A percentile compares a stretch with the other conserved stretches of the same genome.
phyloP scores from a whole-genome alignment of 2,329 filamentous ascomycete genomes.

The Aspergillus luchuensis region DNA sequence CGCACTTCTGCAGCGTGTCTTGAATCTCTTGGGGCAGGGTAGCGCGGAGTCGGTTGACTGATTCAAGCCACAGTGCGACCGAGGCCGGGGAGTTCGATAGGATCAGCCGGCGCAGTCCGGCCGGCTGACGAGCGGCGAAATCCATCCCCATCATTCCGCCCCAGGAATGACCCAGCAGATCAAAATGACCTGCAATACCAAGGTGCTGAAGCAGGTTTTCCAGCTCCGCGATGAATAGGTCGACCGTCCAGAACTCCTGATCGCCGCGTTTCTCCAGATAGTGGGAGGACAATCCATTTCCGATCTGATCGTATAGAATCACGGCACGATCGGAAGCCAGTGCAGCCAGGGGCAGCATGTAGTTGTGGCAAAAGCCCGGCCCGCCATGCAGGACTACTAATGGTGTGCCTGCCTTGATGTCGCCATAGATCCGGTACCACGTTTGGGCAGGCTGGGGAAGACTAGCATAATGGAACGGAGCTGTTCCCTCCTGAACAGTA shows the following conservation, averaged over 20 bases:
- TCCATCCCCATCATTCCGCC: conserved; percentile 4
- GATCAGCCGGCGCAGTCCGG: neutral
- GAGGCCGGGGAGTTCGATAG: conserved; percentile 2
- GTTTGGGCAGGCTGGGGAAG: conserved; percentile 1
- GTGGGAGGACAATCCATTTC: conserved; percentile 7
- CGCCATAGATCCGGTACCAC: conserved; percentile 5
- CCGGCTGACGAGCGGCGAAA: conserved; percentile 1
- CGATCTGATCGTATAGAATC: conserved; percentile 6
- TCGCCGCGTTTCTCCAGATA: conserved; percentile 3
- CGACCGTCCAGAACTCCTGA: neutral
- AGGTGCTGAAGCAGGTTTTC: neutral
- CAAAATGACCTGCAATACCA: neutral
- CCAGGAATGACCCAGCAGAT: conserved; percentile 9
- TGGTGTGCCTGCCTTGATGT: neutral
- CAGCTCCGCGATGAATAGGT: conserved; percentile 1
- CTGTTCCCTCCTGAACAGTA: neutral
- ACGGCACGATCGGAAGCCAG: neutral
- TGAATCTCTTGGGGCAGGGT: neutral
- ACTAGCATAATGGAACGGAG: neutral
- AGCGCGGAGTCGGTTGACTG: conserved; percentile 1
- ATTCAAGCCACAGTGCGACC: conserved; percentile 1
- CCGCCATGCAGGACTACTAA: conserved; percentile 5
- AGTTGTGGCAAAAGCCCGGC: conserved; percentile 5
- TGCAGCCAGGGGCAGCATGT: conserved; percentile 2
- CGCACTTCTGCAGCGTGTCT: neutral